These are phyloP conservation scores for Hanseniaspora uvarum DNA, from an alignment of 1,139 yeast genomes.

Conservation along the genomic window DNA sequence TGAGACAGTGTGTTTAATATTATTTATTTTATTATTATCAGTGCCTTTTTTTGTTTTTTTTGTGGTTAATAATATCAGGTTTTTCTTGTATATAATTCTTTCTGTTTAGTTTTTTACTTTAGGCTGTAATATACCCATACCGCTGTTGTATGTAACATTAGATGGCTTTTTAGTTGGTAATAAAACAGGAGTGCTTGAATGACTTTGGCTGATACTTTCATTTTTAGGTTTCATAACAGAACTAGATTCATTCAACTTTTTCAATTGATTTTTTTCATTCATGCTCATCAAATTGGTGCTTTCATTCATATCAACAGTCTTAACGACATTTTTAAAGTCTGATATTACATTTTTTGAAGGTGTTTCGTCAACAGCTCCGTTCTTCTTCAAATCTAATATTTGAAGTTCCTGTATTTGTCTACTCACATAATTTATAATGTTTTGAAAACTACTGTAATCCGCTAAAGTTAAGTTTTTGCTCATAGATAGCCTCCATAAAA, in stretches of 20 bases:
- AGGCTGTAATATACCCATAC: slow-evolving; percentile 5
- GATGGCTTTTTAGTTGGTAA: not conserved
- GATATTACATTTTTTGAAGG: slow-evolving; percentile 18
- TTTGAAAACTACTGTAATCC: slow-evolving; percentile 36
- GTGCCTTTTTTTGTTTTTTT: too few relatives aligned
- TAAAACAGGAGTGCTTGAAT: not conserved
- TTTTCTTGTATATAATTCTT: too few relatives aligned
- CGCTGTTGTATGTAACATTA: not conserved
- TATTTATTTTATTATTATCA: too few relatives aligned
- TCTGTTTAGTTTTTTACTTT: not conserved
- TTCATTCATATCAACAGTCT: slow-evolving; percentile 4
- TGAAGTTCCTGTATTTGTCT: slow-evolving; percentile 34
- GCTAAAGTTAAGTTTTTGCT: slow-evolving; percentile 36
- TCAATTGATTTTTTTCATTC: not conserved
- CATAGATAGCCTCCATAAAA: slow-evolving; percentile 40
- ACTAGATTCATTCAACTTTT: not conserved
- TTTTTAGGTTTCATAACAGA: slow-evolving; percentile 2
- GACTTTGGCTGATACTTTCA: not conserved
- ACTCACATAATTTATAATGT: slow-evolving; percentile 33
- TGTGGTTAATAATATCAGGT: too few relatives aligned
- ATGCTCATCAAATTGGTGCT: not conserved
- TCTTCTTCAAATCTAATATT: slow-evolving; percentile 25
- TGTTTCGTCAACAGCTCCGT: slow-evolving; percentile 22
- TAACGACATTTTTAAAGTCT: not conserved
- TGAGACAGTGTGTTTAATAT: too few relatives aligned